Conservation (phyloP, 2,329 filamentous ascomycete genomes). For the Clonostachys rhizophaga region DNA sequence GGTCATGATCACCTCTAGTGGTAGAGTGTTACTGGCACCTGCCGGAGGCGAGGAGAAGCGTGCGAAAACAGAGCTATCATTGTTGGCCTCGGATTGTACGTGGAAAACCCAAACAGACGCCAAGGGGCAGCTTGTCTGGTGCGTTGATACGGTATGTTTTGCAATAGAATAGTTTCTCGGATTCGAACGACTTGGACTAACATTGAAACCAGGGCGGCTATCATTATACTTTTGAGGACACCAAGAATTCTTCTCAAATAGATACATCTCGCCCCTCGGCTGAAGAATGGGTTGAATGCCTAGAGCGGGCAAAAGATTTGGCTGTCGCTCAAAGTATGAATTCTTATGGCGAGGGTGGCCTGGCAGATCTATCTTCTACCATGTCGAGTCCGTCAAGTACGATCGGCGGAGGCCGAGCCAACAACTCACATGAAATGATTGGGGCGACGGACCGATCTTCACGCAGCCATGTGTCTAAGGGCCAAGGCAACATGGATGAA, state of each 20-base stretch:
- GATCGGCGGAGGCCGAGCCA: slow-evolving; percentile 53
- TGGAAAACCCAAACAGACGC: slow-evolving; percentile 79
- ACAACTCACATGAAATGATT: slow-evolving; percentile 38
- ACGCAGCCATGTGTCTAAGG: slow-evolving; percentile 55
- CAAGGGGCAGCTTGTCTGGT: slow-evolving; percentile 87
- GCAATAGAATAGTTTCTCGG: background rate
- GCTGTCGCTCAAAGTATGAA: slow-evolving; percentile 68
- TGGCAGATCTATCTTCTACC: slow-evolving; percentile 63
- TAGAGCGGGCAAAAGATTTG: slow-evolving; percentile 83
- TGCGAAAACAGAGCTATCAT: slow-evolving; percentile 85
- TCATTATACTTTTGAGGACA: slow-evolving; percentile 90
- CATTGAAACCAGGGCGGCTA: slow-evolving; percentile 66
- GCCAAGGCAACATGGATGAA: slow-evolving; percentile 50
- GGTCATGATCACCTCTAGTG: slow-evolving; percentile 92
- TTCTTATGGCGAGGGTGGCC: slow-evolving; percentile 63
- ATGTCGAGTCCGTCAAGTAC: slow-evolving; percentile 76
- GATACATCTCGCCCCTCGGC: slow-evolving; percentile 65
- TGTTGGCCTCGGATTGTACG: slow-evolving; percentile 68
- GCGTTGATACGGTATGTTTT: slow-evolving; percentile 84
- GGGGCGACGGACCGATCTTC: slow-evolving; percentile 44
- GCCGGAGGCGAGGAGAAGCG: slow-evolving; percentile 95
- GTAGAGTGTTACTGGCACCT: slow-evolving; percentile 82
- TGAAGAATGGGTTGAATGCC: slow-evolving; percentile 87
- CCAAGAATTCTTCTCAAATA: slow-evolving; percentile 59
- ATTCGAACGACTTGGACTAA: slow-evolving; percentile 4